Conservation (phyloP, 2,329 filamentous ascomycete species). For the Aspergillus sergii region DNA sequence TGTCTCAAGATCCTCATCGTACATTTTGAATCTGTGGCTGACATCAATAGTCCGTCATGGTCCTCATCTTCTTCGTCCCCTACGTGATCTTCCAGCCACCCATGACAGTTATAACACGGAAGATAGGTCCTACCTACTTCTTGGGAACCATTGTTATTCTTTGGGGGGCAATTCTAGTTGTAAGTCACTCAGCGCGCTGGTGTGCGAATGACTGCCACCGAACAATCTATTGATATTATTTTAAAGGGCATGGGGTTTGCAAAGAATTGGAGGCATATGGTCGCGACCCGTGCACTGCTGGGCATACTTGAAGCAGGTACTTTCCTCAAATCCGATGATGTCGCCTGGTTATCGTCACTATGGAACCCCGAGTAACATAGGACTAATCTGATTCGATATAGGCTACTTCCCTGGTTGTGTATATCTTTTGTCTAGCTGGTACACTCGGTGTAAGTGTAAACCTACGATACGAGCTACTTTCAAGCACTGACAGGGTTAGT, state of each 20-base stretch:
- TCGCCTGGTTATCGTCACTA: neutral
- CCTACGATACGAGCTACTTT: neutral
- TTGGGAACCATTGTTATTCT: conserved; percentile 29
- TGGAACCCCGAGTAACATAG: too few relatives aligned
- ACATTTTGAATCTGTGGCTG: neutral
- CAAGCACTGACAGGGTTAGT: conserved; percentile 16
- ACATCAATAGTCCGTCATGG: conserved; percentile 27
- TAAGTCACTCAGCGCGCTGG: conserved; percentile 8
- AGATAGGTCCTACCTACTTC: conserved; percentile 31
- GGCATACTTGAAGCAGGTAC: conserved; percentile 51
- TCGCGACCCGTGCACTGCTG: conserved; percentile 26
- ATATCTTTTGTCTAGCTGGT: conserved; percentile 73
- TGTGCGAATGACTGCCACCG: too few relatives aligned
- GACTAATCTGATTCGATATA: neutral
- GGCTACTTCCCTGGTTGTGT: conserved; percentile 71
- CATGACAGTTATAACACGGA: conserved; percentile 32
- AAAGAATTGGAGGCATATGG: conserved; percentile 30
- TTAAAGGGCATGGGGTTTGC: conserved; percentile 23
- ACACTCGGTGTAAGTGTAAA: conserved; percentile 48
- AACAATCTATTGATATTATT: neutral
- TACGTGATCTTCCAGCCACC: conserved; percentile 33
- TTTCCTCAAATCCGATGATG: conserved; percentile 55
- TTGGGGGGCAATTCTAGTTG: conserved; percentile 32
- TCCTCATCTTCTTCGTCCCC: conserved; percentile 35
- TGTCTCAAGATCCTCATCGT: conserved; percentile 51